phyloP scores from a whole-genome alignment of 1,284 basidiomycete species.

The Pulveroboletus ridleyi region DNA sequence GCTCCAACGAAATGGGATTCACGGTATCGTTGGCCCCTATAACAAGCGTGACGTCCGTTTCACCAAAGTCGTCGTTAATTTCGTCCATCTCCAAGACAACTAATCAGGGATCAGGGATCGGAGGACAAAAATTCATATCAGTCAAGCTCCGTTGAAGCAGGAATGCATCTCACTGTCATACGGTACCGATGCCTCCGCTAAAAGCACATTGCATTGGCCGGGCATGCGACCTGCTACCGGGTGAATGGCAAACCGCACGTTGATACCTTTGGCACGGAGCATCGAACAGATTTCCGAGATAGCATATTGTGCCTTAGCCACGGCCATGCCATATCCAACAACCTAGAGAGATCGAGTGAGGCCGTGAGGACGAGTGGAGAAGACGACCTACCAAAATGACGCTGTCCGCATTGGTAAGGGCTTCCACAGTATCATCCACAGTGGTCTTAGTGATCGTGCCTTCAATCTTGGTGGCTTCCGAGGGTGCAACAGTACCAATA shows the following conservation, averaged over 20 bases:
- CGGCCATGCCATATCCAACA: constrained; percentile 91
- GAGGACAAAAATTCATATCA: constrained; percentile 8
- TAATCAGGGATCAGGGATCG: constrained; percentile 35
- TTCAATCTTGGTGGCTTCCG: constrained; percentile 76
- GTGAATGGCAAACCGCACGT: constrained; percentile 75
- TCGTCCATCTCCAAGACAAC: constrained; percentile 92
- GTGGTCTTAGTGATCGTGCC: constrained; percentile 79
- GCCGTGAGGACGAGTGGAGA: constrained; percentile 1
- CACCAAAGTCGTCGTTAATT: constrained; percentile 88
- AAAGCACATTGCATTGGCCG: constrained; percentile 86
- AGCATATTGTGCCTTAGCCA: constrained; percentile 88
- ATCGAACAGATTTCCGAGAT: constrained; percentile 82
- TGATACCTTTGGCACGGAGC: constrained; percentile 74
- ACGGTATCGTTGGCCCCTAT: constrained; percentile 93
- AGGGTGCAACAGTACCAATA: constrained; percentile 61
- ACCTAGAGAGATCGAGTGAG: constrained; percentile 50
- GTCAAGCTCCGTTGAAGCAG: background rate
- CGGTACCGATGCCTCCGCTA: constrained; percentile 88
- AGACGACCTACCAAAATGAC: constrained; percentile 71
- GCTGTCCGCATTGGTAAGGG: constrained; percentile 77
- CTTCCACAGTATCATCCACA: constrained; percentile 81
- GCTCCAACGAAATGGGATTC: constrained; percentile 88
- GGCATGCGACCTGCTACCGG: constrained; percentile 81
- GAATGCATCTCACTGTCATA: constrained; percentile 75
- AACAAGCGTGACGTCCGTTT: constrained; percentile 85